Percentiles rank a stretch among this genome's conserved stretches.
These are phyloP conservation scores for Triticum timopheevii DNA, from an alignment of 176 grass and related monocot genomes.

Conservation along the genomic window DNA sequence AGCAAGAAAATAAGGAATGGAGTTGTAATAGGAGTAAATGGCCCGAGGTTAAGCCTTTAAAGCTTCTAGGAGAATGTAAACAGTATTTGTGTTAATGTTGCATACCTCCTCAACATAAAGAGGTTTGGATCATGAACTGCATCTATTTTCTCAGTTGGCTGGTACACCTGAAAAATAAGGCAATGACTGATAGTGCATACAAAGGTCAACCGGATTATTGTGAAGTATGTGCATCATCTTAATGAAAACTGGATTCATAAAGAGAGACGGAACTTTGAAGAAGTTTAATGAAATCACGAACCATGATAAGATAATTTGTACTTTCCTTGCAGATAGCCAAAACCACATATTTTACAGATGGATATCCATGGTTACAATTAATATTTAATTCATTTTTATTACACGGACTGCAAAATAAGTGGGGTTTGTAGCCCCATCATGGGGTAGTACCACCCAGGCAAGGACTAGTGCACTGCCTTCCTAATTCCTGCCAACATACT, in stretches of 20 bases:
- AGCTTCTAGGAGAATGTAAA: neutral
- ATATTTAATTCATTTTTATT: neutral
- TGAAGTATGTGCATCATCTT: constrained; percentile 15
- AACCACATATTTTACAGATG: neutral
- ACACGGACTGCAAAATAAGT: neutral
- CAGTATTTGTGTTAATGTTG: neutral
- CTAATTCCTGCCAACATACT: neutral
- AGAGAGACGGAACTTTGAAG: neutral
- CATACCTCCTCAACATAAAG: constrained; percentile 58
- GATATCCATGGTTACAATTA: neutral
- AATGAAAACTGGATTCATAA: neutral
- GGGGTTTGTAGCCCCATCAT: neutral
- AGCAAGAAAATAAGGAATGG: too few species aligned
- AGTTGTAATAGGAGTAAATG: neutral
- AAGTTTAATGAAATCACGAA: constrained; percentile 8
- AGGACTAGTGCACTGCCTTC: constrained; percentile 1
- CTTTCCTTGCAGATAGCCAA: neutral
- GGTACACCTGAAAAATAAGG: constrained; percentile 46
- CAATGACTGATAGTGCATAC: constrained; percentile 5
- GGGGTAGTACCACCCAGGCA: neutral
- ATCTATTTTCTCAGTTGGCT: constrained; percentile 48
- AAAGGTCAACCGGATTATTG: neutral
- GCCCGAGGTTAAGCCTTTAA: neutral
- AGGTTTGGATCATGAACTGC: constrained; percentile 42
- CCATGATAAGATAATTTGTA: constrained; percentile 11